These are phyloP conservation scores for Neofusicoccum ribis DNA, from an alignment of 2,329 filamentous ascomycete genomes.

Conservation along the genomic window DNA sequence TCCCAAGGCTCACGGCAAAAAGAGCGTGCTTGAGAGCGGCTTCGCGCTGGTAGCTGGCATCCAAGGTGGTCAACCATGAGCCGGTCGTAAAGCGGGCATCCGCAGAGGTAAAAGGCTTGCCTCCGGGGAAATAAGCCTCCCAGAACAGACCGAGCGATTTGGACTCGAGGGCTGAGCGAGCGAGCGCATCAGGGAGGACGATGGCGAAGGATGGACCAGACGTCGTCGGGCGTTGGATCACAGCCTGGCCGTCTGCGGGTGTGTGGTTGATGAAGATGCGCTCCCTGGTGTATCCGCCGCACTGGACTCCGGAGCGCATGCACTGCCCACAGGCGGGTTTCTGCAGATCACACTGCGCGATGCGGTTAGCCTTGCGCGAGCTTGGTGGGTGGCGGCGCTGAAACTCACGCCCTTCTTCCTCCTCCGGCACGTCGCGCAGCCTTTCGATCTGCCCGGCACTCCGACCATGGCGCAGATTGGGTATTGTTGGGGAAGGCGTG, in stretches of 20 bases:
- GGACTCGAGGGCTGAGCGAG: conserved; percentile 28
- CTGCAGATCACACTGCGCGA: conserved; percentile 60
- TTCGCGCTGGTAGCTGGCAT: conserved; percentile 27
- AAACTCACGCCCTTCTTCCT: conserved; percentile 58
- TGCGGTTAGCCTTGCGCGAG: background rate
- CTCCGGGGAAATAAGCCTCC: conserved; percentile 25
- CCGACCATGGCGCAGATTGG: conserved; percentile 22
- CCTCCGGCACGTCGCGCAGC: conserved; percentile 32
- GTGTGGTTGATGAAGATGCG: conserved; percentile 57
- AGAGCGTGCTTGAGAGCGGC: conserved; percentile 29
- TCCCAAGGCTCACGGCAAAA: conserved; percentile 29
- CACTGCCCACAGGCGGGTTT: conserved; percentile 64
- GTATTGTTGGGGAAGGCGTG: background rate
- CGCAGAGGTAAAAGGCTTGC: background rate
- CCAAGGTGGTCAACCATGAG: conserved; percentile 21
- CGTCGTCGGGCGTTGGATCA: background rate
- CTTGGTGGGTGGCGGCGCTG: background rate
- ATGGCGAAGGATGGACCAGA: background rate
- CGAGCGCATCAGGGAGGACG: conserved; percentile 23
- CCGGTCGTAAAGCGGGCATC: background rate
- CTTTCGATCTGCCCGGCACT: conserved; percentile 35
- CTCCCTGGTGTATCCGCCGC: conserved; percentile 63
- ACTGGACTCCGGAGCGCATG: conserved; percentile 56
- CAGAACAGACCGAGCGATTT: conserved; percentile 28
- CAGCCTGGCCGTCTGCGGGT: too few relatives aligned